Base-by-base conservation (phyloP, 345 rosid species). In the Dipteronia dyeriana region DNA sequence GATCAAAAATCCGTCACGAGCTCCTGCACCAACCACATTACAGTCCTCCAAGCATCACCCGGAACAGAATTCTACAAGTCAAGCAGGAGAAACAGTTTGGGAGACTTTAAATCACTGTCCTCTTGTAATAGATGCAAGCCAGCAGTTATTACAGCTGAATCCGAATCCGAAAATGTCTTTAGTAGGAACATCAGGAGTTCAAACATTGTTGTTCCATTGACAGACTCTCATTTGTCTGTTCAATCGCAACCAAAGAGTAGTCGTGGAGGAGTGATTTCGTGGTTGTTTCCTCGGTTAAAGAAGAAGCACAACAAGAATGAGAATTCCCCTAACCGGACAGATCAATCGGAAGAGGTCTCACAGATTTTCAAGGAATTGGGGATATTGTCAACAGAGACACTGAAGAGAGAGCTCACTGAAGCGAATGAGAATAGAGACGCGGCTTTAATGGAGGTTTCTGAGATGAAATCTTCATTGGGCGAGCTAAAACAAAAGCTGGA, bases 221-320 rank as follows among this genome's bases (percentile, higher is more conserved):
- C 91, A 8, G 92, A 93, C 82, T 86, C 94, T 4, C 97, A 88
- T 39, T 88, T 93, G 0, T 77, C 88, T 2, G 79, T 78, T 70
- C 94, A 86, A 63, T 78, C 97, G 1, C 95, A 91, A 41, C 87
- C 90, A 5, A 91, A 85, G 71, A 88, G 73, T 71, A 87, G 73
- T 71, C 79, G 87, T 23, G 92, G 97, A 78, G 92, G 97, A 76
- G 80, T 90, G 82, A 85, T 95, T 63, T 92, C 97, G n/a, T 81
- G 98, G 94, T 75, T 92, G 79, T 90, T 96, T 66, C 97, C 98
- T 0, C 82, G 86, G 92, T 75, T 90, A 20, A 94, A 87, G 91
- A 94, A 80, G 85, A 94, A 94, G 79, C 84, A 90, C 39, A 94
- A 90, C 39, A 94, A 90, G 89, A 78, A 68, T 1, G 91, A 86